Percentiles rank a stretch among this genome's conserved stretches.
Evolutionary conservation across 352 stramenopile species (phyloP).

Genomic region (Thalassiosira mediterranea): DNA sequence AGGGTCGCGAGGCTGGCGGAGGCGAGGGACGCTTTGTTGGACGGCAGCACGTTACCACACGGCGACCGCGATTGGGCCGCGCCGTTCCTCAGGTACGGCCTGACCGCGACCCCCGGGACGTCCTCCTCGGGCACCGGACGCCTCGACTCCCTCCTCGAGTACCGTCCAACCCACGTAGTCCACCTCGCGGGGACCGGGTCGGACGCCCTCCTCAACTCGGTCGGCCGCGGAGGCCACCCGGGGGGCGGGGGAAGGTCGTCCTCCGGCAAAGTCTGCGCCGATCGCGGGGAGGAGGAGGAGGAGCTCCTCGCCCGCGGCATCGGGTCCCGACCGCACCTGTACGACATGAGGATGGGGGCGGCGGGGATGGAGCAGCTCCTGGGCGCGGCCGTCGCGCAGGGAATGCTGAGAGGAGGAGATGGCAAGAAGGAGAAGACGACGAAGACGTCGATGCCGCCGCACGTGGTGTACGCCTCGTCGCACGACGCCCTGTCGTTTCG

Average conservation of each 20-base stretch:
- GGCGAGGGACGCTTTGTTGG: background rate
- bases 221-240: background rate
- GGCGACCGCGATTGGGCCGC: background rate
- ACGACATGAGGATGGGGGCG: conserved; percentile 55
- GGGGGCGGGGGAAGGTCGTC: background rate
- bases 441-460: conserved; percentile 37
- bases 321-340: conserved; percentile 53
- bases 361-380: conserved; percentile 78
- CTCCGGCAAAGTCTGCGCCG: background rate
- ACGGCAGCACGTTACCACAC: background rate
- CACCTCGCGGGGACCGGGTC: conserved; percentile 62
- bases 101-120: conserved; percentile 21
- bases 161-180: conserved; percentile 76
- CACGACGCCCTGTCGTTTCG: conserved; percentile 41
- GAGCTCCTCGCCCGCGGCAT: conserved; percentile 21
- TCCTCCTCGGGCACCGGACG: conserved; percentile 41
- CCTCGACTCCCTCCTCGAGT: conserved; percentile 48
- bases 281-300: conserved; percentile 37
- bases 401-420: conserved; percentile 23
- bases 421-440: background rate
- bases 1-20: conserved; percentile 2
- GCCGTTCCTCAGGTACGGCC: conserved; percentile 18
- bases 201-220: conserved; percentile 37
- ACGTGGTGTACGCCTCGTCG: conserved; percentile 50
- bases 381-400: conserved; percentile 29